Percentiles rank a stretch among this genome's conserved stretches.
Evolutionary conservation across 345 rosid genomes (phyloP).

Genomic region (Corymbia maculata): DNA sequence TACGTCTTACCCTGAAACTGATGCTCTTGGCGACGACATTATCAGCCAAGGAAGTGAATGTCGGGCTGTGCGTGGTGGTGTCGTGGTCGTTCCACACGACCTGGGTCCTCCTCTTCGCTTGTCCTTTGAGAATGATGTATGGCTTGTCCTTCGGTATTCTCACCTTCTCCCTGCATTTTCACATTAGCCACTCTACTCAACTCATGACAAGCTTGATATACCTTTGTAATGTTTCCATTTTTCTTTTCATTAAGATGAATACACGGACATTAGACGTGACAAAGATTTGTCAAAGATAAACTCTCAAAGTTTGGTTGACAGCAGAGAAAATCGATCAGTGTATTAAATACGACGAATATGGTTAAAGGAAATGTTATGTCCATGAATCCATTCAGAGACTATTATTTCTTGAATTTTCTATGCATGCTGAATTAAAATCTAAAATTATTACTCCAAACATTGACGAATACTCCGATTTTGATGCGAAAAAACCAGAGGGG

Average conservation of each 20-base stretch:
- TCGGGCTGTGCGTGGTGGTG: conserved; percentile 33
- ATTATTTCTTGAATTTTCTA: not conserved
- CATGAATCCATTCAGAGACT: not conserved
- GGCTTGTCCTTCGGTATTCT: conserved; percentile 57
- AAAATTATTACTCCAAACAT: not conserved
- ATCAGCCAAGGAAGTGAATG: conserved; percentile 50
- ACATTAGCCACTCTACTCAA: not conserved
- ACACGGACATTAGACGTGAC: not conserved
- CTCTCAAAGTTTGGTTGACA: not conserved
- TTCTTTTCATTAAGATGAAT: not conserved
- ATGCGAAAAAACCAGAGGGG: not conserved
- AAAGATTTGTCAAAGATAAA: not conserved
- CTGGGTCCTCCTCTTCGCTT: conserved; percentile 33
- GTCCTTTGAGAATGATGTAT: conserved; percentile 46
- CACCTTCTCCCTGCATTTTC: conserved; percentile 56
- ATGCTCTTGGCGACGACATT: conserved; percentile 43
- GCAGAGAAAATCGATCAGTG: not conserved
- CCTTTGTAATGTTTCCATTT: not conserved
- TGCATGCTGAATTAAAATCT: no score
- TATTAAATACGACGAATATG: not conserved
- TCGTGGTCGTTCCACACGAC: conserved; percentile 66
- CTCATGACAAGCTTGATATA: not conserved
- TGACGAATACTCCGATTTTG: not conserved
- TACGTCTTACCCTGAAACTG: conserved; percentile 29
- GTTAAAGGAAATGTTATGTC: not conserved